Conservation (phyloP, 805 yeast species). For the Suhomyces xylopsoci region DNA sequence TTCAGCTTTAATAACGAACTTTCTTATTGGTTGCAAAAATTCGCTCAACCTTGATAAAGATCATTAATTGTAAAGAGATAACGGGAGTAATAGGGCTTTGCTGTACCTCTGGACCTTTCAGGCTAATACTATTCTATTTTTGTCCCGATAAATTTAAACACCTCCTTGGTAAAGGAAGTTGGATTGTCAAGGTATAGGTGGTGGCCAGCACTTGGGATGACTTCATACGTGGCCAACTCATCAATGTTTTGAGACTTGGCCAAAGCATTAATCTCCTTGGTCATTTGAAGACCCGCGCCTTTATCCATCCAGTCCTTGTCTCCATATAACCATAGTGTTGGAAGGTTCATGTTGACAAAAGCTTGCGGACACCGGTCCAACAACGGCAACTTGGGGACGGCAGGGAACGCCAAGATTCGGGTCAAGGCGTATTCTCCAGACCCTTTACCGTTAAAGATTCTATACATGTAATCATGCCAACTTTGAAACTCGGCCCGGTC, state of each 20-base stretch:
- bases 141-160: not conserved
- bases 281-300: slow-evolving; percentile 47
- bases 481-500: slow-evolving; percentile 34
- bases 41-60: too few relatives aligned
- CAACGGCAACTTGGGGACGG: slow-evolving; percentile 55
- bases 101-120: too few relatives aligned
- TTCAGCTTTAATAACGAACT: too few relatives aligned
- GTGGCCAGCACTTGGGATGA: slow-evolving; percentile 48
- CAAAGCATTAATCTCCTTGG: slow-evolving; percentile 19
- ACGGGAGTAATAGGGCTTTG: too few relatives aligned
- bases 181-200: slow-evolving; percentile 55
- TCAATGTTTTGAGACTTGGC: slow-evolving; percentile 27
- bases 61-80: too few relatives aligned
- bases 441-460: slow-evolving; percentile 51
- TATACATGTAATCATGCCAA: slow-evolving; percentile 54
- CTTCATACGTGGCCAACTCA: slow-evolving; percentile 28
- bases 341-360: slow-evolving; percentile 40
- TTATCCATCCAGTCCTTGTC: slow-evolving; percentile 72
- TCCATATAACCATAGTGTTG: slow-evolving; percentile 62
- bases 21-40: too few relatives aligned
- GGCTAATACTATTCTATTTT: not conserved
- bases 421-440: slow-evolving; percentile 67
- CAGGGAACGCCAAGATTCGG: slow-evolving; percentile 57
- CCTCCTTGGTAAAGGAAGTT: not conserved
- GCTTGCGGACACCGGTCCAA: slow-evolving; percentile 46